Evolutionary conservation across 306 rosid genomes (phyloP), one percentile per base, ranked within the genome.

Genomic region (Echinosophora koreensis): DNA sequence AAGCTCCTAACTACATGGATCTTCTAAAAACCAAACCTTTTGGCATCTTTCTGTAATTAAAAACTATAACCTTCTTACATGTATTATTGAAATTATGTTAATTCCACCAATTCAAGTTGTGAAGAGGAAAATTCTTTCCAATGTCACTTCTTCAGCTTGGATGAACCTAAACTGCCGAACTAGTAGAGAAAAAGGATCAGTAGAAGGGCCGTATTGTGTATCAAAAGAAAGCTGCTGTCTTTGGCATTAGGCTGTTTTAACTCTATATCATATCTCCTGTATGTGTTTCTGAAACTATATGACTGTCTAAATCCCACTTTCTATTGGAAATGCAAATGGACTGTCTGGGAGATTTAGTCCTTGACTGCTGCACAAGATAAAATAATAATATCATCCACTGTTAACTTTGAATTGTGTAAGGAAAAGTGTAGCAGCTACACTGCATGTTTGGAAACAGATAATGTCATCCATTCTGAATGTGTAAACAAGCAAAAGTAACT

Each of bases 321-420:
- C 69, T 55, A 55, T 4, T 54, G 82, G 68, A 69, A 76, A 82
- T 50, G 90, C 77, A 69, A 92, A 92, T 8, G 97, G 95, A 89
- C 96, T 87, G 61, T 92, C 96, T 1, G 96, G 97, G 30, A 92
- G 90, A 68, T 92, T 73, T 51, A 88, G 75, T 49, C 83, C 91
- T 82, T 85, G 86, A 56, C 86, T 82, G 90, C 88, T 76, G 71
- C 54, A 77, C 10, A 56, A 44, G 67, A 68, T 28, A 8, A 47
- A 49, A 67, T 49, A 57, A 59, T 32, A 41, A 34, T 7, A 75
- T 4, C 0, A 54, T 76, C 8, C 54, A 54, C 10, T 60, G 4
- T 49, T 8, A 70, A 65, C 15, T 65, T 17, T 68, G 6, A 6
- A 41, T 39, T 47, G 10, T 27, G 46, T 73, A 12, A 69, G 39